phyloP scores from a whole-genome alignment of 1,284 basidiomycete genomes.

The Heterobasidion parviporum region DNA sequence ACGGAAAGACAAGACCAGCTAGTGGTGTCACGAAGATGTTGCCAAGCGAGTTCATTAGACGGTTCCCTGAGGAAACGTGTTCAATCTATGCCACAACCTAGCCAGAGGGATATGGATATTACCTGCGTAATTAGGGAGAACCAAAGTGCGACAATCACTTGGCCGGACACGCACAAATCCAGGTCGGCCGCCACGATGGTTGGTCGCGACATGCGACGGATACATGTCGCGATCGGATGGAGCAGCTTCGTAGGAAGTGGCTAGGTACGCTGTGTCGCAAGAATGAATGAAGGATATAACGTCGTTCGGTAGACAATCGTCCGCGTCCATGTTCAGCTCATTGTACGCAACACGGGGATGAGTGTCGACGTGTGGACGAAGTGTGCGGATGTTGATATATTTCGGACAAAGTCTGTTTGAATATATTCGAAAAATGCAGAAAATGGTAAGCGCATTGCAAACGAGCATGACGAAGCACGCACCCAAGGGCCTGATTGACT shows the following conservation, averaged over 20 bases:
- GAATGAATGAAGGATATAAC: neutral
- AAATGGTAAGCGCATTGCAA: neutral
- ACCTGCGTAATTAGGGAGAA: neutral
- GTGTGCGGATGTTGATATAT: neutral
- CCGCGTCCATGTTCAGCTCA: neutral
- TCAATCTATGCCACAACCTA: neutral
- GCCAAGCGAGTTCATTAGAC: neutral
- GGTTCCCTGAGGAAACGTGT: neutral
- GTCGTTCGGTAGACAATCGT: neutral
- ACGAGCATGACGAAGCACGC: neutral
- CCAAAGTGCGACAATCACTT: neutral
- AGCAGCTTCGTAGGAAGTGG: neutral
- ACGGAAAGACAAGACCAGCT: neutral
- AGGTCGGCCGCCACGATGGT: neutral
- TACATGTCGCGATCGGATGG: neutral
- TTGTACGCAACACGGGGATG: neutral
- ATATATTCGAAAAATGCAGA: neutral
- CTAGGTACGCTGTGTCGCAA: neutral
- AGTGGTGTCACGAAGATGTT: neutral
- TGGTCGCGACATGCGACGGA: neutral
- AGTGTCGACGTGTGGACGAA: neutral
- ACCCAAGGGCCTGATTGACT: neutral
- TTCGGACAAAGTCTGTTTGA: neutral
- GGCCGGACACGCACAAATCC: neutral
- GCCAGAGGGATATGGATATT: neutral